Evolutionary conservation across 2,329 filamentous ascomycete genomes (phyloP).

Genomic region (Tolypocladium amazonense): DNA sequence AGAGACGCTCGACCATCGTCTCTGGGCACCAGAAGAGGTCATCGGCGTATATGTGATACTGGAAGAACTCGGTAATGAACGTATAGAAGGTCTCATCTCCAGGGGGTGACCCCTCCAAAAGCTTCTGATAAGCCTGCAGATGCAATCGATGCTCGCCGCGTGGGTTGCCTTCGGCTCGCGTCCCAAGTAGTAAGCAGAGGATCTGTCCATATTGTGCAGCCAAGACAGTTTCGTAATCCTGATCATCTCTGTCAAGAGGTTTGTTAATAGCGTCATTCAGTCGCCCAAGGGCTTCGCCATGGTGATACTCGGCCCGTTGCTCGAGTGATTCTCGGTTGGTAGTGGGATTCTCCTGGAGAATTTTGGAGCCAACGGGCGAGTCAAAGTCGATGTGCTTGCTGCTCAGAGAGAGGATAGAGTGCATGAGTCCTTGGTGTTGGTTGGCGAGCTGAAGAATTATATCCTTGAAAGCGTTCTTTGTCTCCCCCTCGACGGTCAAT

Average conservation of each 20-base stretch:
- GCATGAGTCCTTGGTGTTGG: constrained; percentile 74
- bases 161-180: constrained; percentile 43
- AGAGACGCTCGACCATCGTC: constrained; percentile 23
- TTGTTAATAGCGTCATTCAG: constrained; percentile 36
- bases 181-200: constrained; percentile 49
- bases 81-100: constrained; percentile 53
- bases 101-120: constrained; percentile 54
- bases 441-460: constrained; percentile 75
- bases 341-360: constrained; percentile 38
- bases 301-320: constrained; percentile 43
- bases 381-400: constrained; percentile 62
- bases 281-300: constrained; percentile 41
- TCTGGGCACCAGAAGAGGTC: constrained; percentile 44
- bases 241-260: constrained; percentile 29
- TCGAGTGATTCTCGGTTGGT: constrained; percentile 35
- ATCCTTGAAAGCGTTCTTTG: constrained; percentile 76
- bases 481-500: constrained; percentile 70
- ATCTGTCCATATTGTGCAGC: constrained; percentile 52
- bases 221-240: constrained; percentile 34
- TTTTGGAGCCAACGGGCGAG: constrained; percentile 42
- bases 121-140: constrained; percentile 61
- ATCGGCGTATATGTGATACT: constrained; percentile 66
- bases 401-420: constrained; percentile 75
- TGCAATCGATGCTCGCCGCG: constrained; percentile 69
- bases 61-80: constrained; percentile 68